Percentiles rank a stretch among this genome's conserved stretches.
These are phyloP conservation scores for Solanum corneliomulleri DNA, from an alignment of 257 asterid species.

Conservation along the genomic window DNA sequence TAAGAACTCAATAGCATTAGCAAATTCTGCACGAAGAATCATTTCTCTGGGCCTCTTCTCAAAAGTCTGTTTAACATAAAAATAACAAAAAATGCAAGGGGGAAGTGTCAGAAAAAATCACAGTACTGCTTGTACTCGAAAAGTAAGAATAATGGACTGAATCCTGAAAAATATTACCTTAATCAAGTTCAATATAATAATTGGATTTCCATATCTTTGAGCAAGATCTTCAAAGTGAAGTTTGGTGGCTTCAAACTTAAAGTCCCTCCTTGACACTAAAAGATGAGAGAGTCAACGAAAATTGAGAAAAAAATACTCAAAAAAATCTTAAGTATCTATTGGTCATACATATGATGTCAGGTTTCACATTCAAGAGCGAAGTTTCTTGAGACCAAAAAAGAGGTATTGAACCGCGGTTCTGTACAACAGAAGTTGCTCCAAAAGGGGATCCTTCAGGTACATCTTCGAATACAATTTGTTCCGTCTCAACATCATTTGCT, in stretches of 20 bases:
- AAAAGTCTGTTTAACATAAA: conserved; percentile 34
- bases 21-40: conserved; percentile 70
- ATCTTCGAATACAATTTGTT: conserved; percentile 78
- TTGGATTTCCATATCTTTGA: conserved; percentile 88
- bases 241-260: conserved; percentile 67
- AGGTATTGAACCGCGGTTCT: conserved; percentile 92
- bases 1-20: conserved; percentile 63
- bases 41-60: conserved; percentile 97
- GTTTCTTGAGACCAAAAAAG: conserved; percentile 98
- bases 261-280: conserved; percentile 79
- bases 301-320: not conserved
- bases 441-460: conserved; percentile 36
- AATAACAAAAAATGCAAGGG: not conserved
- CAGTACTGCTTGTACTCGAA: not conserved
- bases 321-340: not conserved
- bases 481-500: conserved; percentile 97
- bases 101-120: not conserved
- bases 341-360: conserved; percentile 69
- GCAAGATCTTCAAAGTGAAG: conserved; percentile 86
- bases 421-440: conserved; percentile 73
- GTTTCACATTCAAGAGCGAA: conserved; percentile 67
- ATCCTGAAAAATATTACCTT: conserved; percentile 42
- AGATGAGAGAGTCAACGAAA: conserved; percentile 5
- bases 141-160: not conserved
- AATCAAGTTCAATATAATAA: conserved; percentile 74